phyloP scores from a whole-genome alignment of 805 yeast species.

The Teunomyces kruisii region DNA sequence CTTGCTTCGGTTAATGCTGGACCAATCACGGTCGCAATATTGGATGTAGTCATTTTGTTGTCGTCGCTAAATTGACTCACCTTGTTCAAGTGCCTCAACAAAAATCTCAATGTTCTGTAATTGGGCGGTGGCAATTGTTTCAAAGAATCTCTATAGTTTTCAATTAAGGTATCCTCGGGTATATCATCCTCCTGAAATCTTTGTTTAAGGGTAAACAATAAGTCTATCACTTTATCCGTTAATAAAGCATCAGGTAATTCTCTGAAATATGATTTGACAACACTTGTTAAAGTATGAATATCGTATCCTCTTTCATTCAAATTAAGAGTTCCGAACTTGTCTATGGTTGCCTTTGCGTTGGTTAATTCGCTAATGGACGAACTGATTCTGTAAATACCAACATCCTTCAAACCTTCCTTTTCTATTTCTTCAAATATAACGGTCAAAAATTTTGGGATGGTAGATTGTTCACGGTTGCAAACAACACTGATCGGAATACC shows the following conservation, averaged over 20 bases:
- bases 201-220: slow-evolving; percentile 45
- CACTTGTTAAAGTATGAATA: slow-evolving; percentile 83
- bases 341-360: slow-evolving; percentile 44
- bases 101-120: slow-evolving; percentile 63
- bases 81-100: slow-evolving; percentile 67
- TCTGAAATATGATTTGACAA: slow-evolving; percentile 78
- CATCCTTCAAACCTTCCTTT: slow-evolving; percentile 82
- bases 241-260: slow-evolving; percentile 85
- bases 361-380: slow-evolving; percentile 50
- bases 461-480: slow-evolving; percentile 66
- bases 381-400: slow-evolving; percentile 80
- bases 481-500: slow-evolving; percentile 82
- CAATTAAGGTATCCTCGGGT: slow-evolving; percentile 12
- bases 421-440: slow-evolving; percentile 75
- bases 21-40: slow-evolving; percentile 85
- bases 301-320: slow-evolving; percentile 60
- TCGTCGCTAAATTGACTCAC: slow-evolving; percentile 64
- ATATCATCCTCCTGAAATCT: slow-evolving; percentile 11
- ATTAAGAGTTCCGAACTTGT: slow-evolving; percentile 46
- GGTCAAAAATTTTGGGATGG: slow-evolving; percentile 65
- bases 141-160: slow-evolving; percentile 30
- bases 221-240: slow-evolving; percentile 62
- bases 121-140: slow-evolving; percentile 60
- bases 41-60: slow-evolving; percentile 87
- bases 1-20: slow-evolving; percentile 61